Percentiles rank a stretch among this genome's conserved stretches.
Evolutionary conservation across 2,329 filamentous ascomycete genomes (phyloP).

Genomic region (Dothistroma pini): DNA sequence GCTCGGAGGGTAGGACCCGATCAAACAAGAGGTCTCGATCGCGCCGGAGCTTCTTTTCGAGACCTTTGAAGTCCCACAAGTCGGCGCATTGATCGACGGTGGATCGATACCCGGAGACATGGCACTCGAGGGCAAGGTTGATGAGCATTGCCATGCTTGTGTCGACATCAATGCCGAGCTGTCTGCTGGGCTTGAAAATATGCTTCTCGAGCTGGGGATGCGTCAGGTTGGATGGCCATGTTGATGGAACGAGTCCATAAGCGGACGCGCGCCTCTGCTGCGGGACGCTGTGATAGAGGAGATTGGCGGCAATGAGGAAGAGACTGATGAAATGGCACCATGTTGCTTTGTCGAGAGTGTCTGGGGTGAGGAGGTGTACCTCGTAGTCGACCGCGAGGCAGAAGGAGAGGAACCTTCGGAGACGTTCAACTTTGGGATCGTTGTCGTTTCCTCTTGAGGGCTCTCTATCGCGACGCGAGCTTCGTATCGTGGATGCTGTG

Average conservation of each 20-base stretch:
- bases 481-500: background rate
- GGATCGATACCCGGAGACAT: background rate
- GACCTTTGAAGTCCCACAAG: background rate
- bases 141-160: background rate
- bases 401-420: constrained; percentile 4
- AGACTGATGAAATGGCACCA: background rate
- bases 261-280: too few species aligned
- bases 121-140: background rate
- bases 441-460: too few species aligned
- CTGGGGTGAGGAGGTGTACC: background rate
- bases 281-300: background rate
- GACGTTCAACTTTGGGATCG: background rate
- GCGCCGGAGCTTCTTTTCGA: background rate
- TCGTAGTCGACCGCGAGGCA: constrained; percentile 6
- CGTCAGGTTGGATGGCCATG: background rate
- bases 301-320: background rate
- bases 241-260: background rate
- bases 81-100: background rate
- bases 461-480: background rate
- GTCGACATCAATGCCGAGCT: background rate
- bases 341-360: background rate
- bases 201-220: background rate
- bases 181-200: background rate
- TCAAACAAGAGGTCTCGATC: background rate
- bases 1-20: background rate